Evolutionary conservation across 371 early-diverging fungal species (phyloP), one percentile per base, ranked within the genome.

Genomic region (Lichtheimia ornata): DNA sequence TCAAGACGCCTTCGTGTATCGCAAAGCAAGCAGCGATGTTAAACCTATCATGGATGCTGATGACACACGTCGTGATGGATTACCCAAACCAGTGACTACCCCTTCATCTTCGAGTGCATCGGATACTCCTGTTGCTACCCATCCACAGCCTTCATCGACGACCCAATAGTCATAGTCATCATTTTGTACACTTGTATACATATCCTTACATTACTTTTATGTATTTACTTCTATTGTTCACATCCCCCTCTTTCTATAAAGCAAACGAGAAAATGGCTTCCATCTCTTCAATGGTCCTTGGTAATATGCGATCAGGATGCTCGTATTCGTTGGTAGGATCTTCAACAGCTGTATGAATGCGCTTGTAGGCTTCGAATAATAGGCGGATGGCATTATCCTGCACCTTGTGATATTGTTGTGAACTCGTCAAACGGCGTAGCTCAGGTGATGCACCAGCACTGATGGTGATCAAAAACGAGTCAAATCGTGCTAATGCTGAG

Each of bases 201-300:
- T 53, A 13, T 24, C 30, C 6, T 27, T 30, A 27, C 12, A 45
- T 22, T 57, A 43, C 25, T 27, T 57, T 12, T 18, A 13, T 58
- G 57, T 56, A 56, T 57, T 22, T 57, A 43, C 25, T 27, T 57
- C 12, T 18, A 13, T 58, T 56, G 12, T 45, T 18, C 35, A 35
- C 11, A 35, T 11, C 28, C 7, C 28, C 7, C 28, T 27, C 28
- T 35, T 35, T 52, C 65, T 73, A 69, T 41, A 73, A 60, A 41
- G 72, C 80, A 62, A 76, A 74, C 0, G 78, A 76, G 56, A 90
- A 77, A 22, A 89, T 80, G 20, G 84, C 88, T 60, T 90, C 91
- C 63, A 93, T 90, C 61, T 93, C 92, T 51, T 86, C 89, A 7
- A 91, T 88, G 11, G 88, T 87, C 49, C 91, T 69, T 43, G 82